Evolutionary conservation across 345 rosid genomes (phyloP), one percentile per base, ranked within the genome.

Genomic region (Hibiscus mutabilis): DNA sequence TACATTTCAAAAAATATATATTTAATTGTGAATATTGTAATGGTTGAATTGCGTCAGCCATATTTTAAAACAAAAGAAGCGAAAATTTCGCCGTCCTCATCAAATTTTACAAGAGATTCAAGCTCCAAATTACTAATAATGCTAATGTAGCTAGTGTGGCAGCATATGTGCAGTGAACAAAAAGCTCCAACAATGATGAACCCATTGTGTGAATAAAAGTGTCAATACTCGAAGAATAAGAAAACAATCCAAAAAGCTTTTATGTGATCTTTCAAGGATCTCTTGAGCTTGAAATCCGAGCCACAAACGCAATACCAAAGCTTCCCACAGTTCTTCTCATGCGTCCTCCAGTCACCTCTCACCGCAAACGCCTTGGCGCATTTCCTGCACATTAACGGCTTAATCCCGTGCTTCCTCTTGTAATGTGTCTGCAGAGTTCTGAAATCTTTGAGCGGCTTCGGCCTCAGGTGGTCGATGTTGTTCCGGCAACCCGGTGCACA

Each of bases 301-400:
- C 98, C 97, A 59, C 98, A 94, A 64, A 82, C 75, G 79, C 98
- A 94, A 78, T 87, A 92, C 98, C 98, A 94, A 27, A 91, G 88
- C 81, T 90, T 87, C 19, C 98, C 98, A 51, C 92, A 86, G 52
- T 88, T 88, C 79, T 88, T 88, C 74, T 88, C 92, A 51, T 88
- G 90, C 56, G 92, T 88, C 55, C 92, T 81, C 92, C 92, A 88
- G 70, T 86, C 92, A 9, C 92, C 92, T 49, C 86, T 82, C 21
- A 84, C 90, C 0, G 92, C 88, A 16, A 88, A 88, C 1, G 90
- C 85, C 79, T 88, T 88, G 3, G 86, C 84, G 16, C 92, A 88
- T 76, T 88, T 86, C 33, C 92, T 73, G 75, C 92, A 88, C 90
- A 88, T 86, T 66, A 88, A 88, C 21, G 88, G 88, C 80, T 86